These are phyloP conservation scores for Leccinum griseonigrum DNA, from an alignment of 1,284 basidiomycete genomes.

Conservation along the genomic window DNA sequence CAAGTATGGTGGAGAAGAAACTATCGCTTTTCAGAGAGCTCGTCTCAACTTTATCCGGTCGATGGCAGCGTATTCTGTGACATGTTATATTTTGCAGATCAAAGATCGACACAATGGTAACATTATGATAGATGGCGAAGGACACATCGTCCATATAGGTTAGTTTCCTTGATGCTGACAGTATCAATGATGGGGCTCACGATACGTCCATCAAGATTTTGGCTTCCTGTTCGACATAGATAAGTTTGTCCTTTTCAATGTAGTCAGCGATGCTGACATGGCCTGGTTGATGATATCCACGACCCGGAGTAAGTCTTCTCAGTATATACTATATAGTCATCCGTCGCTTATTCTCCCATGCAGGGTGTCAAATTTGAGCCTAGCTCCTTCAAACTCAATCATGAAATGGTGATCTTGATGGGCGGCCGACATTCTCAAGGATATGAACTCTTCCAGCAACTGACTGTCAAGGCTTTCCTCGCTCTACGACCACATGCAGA, in stretches of 20 bases:
- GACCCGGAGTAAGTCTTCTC: slow-evolving; percentile 60
- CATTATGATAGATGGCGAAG: slow-evolving; percentile 98
- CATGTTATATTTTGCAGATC: slow-evolving; percentile 96
- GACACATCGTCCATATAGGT: slow-evolving; percentile 95
- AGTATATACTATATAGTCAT: neutral
- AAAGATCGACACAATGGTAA: slow-evolving; percentile 99
- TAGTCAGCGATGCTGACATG: slow-evolving; percentile 24
- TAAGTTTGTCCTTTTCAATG: slow-evolving; percentile 47
- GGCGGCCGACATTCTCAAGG: slow-evolving; percentile 92
- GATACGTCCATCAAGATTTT: slow-evolving; percentile 65
- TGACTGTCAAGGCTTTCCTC: slow-evolving; percentile 96
- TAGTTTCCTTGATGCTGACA: slow-evolving; percentile 24
- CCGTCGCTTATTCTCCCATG: slow-evolving; percentile 10
- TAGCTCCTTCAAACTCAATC: slow-evolving; percentile 95
- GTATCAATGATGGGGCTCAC: slow-evolving; percentile 5
- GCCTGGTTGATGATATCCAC: slow-evolving; percentile 30
- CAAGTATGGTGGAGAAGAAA: slow-evolving; percentile 90
- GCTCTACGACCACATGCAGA: slow-evolving; percentile 90
- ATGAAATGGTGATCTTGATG: slow-evolving; percentile 98
- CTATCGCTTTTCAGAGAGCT: slow-evolving; percentile 88
- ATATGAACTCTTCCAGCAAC: slow-evolving; percentile 89
- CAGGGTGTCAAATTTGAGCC: slow-evolving; percentile 98
- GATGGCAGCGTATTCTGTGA: slow-evolving; percentile 99
- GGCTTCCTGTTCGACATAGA: slow-evolving; percentile 99
- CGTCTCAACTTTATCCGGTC: slow-evolving; percentile 97